Evolutionary conservation across 176 grass and related monocot genomes (phyloP).

Genomic region (Cymbopogon citratus): DNA sequence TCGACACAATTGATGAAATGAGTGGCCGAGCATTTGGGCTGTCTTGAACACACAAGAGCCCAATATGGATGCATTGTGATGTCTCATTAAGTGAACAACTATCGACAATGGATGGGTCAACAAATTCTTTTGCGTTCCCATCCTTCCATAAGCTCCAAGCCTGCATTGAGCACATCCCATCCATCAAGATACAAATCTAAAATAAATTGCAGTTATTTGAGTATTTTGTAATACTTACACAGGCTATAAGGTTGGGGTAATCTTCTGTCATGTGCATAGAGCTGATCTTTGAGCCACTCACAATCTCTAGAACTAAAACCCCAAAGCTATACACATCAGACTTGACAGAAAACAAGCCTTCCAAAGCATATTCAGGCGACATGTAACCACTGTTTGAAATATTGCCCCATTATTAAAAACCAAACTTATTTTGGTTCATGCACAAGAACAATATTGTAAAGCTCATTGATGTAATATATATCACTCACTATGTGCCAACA

Average conservation of each 20-base stretch:
- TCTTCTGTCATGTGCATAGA: neutral
- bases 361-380: slow-evolving; percentile 4
- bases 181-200: neutral
- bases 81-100: neutral
- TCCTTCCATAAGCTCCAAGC: slow-evolving; percentile 1
- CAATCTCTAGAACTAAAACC: slow-evolving; percentile 7
- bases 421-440: neutral
- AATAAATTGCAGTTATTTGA: neutral
- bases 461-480: neutral
- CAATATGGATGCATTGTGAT: neutral
- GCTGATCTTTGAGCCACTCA: neutral
- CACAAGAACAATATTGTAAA: neutral
- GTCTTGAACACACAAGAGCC: slow-evolving; percentile 9
- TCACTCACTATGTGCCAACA: slow-evolving; percentile 8
- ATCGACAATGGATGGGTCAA: neutral
- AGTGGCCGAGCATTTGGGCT: neutral
- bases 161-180: neutral
- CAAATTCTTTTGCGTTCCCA: neutral
- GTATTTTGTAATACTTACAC: neutral
- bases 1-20: neutral
- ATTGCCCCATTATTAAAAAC: neutral
- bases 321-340: slow-evolving; percentile 13
- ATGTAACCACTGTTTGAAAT: neutral
- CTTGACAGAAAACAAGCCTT: slow-evolving; percentile 5
- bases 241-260: neutral